Evolutionary conservation across 768 basidiomycete genomes (phyloP), one percentile per base, ranked within the genome.

Genomic region (Tremella fuciformis): DNA sequence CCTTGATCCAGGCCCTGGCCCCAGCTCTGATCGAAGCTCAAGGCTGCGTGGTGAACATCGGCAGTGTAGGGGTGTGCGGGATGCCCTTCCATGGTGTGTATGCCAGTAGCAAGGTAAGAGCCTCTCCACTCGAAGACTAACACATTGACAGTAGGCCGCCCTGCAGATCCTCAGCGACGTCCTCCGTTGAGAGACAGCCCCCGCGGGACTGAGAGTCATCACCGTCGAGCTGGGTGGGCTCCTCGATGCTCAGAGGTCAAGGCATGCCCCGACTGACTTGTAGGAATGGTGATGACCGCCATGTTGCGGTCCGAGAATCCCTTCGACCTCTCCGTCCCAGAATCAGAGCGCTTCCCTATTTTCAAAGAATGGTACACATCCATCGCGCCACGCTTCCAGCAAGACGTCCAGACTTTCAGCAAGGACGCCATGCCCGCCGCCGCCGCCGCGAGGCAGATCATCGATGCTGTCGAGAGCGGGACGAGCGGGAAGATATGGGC

Each of bases 121-220:
- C 24, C 24, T 9, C 18, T 24, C 18, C 34, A 16, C 4, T 16
- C 7, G 42, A 6, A 4, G 15, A 15, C 42, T 46, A 15, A 46
- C 16, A 11, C 6, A 11, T 34, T 34, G 29, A 34, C 22, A 2
- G 11, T 47, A 63, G 57, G 57, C 62, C 29, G 62, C 52, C n/a
- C 8, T 55, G 15, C 44, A 55, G 26, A 25, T 16, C 11, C 8
- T 55, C 2, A 48, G 41, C 26, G 57, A 58, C 50, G 25, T 37
- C 16, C 21, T 63, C 42, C 41, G 53, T 37, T 3, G 18, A 13
- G 62, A 63, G 26, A 42, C 57, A 19, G 44, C 29, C 1, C 41
- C 52, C 16, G 47, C 59, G 7, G 44, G 44, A 24, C 22, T 64
- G 25, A 54, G 53, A 52, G 58, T 64, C 4, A 53, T 64, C 58